phyloP scores from a whole-genome alignment of 495 filamentous ascomycete genomes.

The Astrothelium subdiscretum region DNA sequence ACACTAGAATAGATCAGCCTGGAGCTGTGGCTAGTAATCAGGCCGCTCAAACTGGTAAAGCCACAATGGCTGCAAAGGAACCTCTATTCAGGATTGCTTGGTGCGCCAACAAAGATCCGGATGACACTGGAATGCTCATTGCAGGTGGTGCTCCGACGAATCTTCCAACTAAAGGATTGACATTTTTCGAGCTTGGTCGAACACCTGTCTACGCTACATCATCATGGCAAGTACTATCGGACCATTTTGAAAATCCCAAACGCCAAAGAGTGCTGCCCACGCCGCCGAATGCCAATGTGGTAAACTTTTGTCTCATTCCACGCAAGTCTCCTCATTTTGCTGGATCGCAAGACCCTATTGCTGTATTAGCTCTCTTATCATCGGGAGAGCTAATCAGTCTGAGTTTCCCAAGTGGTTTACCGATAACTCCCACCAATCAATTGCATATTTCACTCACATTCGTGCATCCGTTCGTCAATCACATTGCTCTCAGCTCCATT shows the following conservation, averaged over 20 bases:
- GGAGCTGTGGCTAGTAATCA: slow-evolving; percentile 35
- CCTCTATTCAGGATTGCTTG: slow-evolving; percentile 70
- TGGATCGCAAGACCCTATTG: slow-evolving; percentile 81
- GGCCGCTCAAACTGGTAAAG: slow-evolving; percentile 23
- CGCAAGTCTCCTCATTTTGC: slow-evolving; percentile 71
- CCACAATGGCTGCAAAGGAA: slow-evolving; percentile 44
- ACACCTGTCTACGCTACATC: slow-evolving; percentile 88
- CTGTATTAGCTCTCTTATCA: slow-evolving; percentile 61
- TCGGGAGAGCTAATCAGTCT: slow-evolving; percentile 82
- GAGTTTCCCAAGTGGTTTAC: slow-evolving; percentile 81
- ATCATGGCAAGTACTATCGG: slow-evolving; percentile 67
- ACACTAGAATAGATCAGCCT: slow-evolving; percentile 55
- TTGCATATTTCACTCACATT: slow-evolving; percentile 73
- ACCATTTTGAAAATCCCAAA: slow-evolving; percentile 64
- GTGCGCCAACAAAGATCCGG: slow-evolving; percentile 85
- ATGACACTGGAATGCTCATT: slow-evolving; percentile 82
- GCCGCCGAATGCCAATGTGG: slow-evolving; percentile 65
- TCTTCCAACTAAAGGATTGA: slow-evolving; percentile 59
- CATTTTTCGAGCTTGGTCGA: slow-evolving; percentile 75
- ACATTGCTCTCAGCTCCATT: slow-evolving; percentile 51
- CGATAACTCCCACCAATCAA: slow-evolving; percentile 83
- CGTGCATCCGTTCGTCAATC: slow-evolving; percentile 76
- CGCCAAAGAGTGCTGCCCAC: slow-evolving; percentile 57
- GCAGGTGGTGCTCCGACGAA: slow-evolving; percentile 63
- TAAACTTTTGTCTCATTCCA: slow-evolving; percentile 76